Percentiles rank a stretch among this genome's conserved stretches.
Evolutionary conservation across 306 rosid genomes (phyloP).

Genomic region (Vigna unguiculata): DNA sequence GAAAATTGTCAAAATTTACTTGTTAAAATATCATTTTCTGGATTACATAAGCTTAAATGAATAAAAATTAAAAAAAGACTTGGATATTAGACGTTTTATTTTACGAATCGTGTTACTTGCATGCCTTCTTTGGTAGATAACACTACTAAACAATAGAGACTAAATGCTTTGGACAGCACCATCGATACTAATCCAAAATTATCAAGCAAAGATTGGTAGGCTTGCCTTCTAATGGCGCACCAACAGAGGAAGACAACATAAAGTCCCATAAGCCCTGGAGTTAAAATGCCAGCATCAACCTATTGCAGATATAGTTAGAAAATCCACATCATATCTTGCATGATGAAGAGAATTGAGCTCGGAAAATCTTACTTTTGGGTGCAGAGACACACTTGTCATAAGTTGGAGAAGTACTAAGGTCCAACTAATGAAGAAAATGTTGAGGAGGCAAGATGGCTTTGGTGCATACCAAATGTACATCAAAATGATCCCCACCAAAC

Average conservation of each 20-base stretch:
- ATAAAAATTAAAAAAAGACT: conserved; percentile 24
- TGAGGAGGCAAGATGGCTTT: conserved; percentile 95
- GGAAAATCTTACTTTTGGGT: conserved; percentile 76
- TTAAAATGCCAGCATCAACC: conserved; percentile 91
- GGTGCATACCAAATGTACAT: conserved; percentile 99
- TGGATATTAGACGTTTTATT: conserved; percentile 19
- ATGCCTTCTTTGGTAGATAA: conserved; percentile 29
- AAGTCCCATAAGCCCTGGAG: conserved; percentile 98
- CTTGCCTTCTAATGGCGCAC: conserved; percentile 96
- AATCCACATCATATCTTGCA: conserved; percentile 22
- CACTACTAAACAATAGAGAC: conserved; percentile 30
- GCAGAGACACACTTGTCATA: conserved; percentile 98
- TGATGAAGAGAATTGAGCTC: conserved; percentile 33
- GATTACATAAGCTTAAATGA: conserved; percentile 14
- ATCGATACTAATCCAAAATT: conserved; percentile 27
- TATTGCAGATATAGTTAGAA: conserved; percentile 51
- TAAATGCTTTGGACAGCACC: conserved; percentile 16
- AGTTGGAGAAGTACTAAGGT: conserved; percentile 92
- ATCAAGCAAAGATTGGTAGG: conserved; percentile 26
- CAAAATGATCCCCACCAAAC: conserved; percentile 89
- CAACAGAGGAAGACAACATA: conserved; percentile 95
- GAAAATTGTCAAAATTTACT: too few relatives aligned
- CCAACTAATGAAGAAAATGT: conserved; percentile 95
- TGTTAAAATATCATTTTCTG: too few relatives aligned
- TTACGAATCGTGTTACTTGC: conserved; percentile 20